Base-by-base conservation (phyloP, 345 rosid genomes). In the Pugionium cornutum region DNA sequence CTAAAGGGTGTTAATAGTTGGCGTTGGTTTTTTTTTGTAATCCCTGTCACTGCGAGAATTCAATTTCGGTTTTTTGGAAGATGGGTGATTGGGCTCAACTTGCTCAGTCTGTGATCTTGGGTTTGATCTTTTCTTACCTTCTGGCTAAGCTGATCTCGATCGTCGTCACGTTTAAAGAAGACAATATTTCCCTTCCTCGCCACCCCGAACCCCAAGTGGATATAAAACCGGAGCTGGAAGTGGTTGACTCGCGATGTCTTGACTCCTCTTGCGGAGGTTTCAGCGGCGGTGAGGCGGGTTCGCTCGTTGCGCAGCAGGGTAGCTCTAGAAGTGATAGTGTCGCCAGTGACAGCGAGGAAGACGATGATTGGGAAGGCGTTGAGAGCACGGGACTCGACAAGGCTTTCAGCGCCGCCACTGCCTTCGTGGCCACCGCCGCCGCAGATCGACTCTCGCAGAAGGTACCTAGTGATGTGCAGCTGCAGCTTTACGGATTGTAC, bases 301-400 rank as follows among this genome's bases (percentile, higher is more conserved):
- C 97, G 31, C 10, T 85, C 47, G 60, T 79, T 4, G 95, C 95
- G 25, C 96, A 86, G 77, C 87, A 80, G 4, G 96, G 98, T 3
- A 86, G 98, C 78, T 81, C 83, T 6, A 79, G 91, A 68, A 79
- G 75, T 45, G 92, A 84, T 46, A 86, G 85, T 73, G 65, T 60
- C 33, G 75, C 63, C 26, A 85, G 77, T 7, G 86, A 75, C 5
- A 75, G 40, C 27, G 77, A 39, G 1, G 86, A 75, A 1, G 91
- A 83, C 4, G 88, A 88, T 25, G 97, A 87, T 53, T 90, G 99
- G 99, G 99, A 94, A 72, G 97, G 96, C 33, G 96, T 90, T 8
- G 99, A 90, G 84, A 86, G 84, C 75, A 88, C 92, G 61, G 97
- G 86, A 74, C 73, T 94, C 48, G 99, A 94, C 44, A 92, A 85